These are phyloP conservation scores for Claviceps digitariae DNA, from an alignment of 2,329 filamentous ascomycete species.

Conservation along the genomic window DNA sequence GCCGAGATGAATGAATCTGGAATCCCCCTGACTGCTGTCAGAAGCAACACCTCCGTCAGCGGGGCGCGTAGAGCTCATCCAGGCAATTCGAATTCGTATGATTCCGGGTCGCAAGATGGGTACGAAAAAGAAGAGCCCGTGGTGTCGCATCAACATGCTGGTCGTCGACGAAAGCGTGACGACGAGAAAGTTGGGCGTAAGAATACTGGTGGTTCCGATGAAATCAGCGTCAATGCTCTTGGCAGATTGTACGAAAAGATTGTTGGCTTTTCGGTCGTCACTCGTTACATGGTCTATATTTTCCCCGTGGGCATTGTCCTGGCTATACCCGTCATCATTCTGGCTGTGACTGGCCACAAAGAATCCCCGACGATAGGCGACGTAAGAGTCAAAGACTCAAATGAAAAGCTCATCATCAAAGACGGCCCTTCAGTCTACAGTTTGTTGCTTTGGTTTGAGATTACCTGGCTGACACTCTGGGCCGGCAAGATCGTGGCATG, in stretches of 20 bases:
- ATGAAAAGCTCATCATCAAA: neutral
- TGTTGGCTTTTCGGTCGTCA: slow-evolving; percentile 47
- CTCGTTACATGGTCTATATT: slow-evolving; percentile 55
- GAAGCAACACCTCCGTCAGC: slow-evolving; percentile 39
- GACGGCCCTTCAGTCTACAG: slow-evolving; percentile 39
- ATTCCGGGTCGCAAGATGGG: slow-evolving; percentile 19
- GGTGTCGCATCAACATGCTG: slow-evolving; percentile 22
- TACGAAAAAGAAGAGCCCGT: slow-evolving; percentile 31
- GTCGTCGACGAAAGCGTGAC: slow-evolving; percentile 37
- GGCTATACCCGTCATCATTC: slow-evolving; percentile 46
- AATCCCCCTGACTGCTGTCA: slow-evolving; percentile 43
- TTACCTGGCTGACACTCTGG: slow-evolving; percentile 56
- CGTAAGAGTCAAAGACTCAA: slow-evolving; percentile 9
- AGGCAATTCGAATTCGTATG: slow-evolving; percentile 20
- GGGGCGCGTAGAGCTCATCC: slow-evolving; percentile 35
- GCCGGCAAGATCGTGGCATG: slow-evolving; percentile 51
- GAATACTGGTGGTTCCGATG: slow-evolving; percentile 34
- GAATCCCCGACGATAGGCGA: slow-evolving; percentile 25
- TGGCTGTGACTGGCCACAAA: slow-evolving; percentile 29
- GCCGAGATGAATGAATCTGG: slow-evolving; percentile 25
- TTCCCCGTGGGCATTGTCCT: slow-evolving; percentile 48
- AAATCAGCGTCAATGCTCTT: slow-evolving; percentile 48
- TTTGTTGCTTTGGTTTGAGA: slow-evolving; percentile 56
- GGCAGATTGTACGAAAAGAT: slow-evolving; percentile 53
- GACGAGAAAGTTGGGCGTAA: slow-evolving; percentile 23